Conservation (phyloP, 2,329 filamentous ascomycete species). For the Colletotrichum lindemuthianum region DNA sequence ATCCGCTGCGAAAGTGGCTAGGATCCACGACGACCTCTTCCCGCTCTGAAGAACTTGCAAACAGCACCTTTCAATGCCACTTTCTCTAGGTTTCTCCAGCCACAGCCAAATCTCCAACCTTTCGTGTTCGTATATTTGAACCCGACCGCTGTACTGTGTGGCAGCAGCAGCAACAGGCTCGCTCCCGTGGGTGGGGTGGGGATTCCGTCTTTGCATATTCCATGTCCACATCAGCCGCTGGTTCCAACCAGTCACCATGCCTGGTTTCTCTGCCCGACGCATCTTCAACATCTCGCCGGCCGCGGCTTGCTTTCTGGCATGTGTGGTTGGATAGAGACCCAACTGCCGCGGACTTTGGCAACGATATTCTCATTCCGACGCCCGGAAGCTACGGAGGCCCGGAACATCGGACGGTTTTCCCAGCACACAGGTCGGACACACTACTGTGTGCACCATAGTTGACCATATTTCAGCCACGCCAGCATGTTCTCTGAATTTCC, state of each 20-base stretch:
- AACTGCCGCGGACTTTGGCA: no score
- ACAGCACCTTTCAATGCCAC: not conserved
- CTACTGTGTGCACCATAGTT: no score
- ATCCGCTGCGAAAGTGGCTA: conserved; percentile 9
- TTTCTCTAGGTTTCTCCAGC: not conserved
- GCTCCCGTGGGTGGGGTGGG: conserved; percentile 4
- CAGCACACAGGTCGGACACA: no score
- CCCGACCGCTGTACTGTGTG: conserved; percentile 11
- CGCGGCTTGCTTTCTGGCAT: not conserved
- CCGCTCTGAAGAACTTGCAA: not conserved
- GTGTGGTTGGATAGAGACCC: no score
- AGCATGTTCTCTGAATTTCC: not conserved
- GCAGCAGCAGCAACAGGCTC: conserved; percentile 5
- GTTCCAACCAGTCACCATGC: not conserved
- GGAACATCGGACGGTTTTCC: no score
- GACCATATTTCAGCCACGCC: not conserved
- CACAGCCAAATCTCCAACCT: conserved; percentile 8
- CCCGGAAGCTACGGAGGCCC: no score
- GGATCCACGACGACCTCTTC: conserved; percentile 1
- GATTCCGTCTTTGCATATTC: not conserved
- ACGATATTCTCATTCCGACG: no score
- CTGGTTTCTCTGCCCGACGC: not conserved
- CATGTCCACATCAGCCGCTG: not conserved
- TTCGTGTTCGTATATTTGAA: conserved; percentile 34
- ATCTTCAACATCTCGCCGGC: conserved; percentile 18